Conservation (phyloP, 1,284 basidiomycete species). For the Megacollybia platyphylla region DNA sequence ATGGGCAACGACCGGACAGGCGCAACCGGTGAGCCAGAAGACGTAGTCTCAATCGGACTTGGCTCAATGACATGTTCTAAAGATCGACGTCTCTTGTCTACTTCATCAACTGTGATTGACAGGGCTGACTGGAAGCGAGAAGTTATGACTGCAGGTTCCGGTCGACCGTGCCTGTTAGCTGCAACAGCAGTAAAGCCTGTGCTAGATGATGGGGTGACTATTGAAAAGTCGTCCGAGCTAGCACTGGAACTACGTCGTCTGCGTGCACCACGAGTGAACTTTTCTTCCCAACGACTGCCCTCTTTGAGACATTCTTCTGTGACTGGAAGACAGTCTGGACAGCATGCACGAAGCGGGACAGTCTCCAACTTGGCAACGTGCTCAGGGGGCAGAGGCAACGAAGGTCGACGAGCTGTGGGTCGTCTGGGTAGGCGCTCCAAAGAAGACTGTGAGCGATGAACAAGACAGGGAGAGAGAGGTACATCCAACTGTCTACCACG, state of each 20-base stretch:
- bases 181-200: conserved; percentile 11
- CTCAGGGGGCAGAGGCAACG: conserved; percentile 2
- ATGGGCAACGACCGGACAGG: conserved; percentile 19
- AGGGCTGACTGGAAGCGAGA: conserved; percentile 11
- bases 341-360: conserved; percentile 48
- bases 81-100: conserved; percentile 36
- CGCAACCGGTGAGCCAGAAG: conserved; percentile 2
- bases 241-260: conserved; percentile 40
- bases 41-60: neutral
- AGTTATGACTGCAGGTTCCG: conserved; percentile 9
- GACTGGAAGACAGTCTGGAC: conserved; percentile 33
- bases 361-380: conserved; percentile 13
- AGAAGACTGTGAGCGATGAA: conserved; percentile 21
- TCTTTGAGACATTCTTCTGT: conserved; percentile 33
- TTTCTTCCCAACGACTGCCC: conserved; percentile 42
- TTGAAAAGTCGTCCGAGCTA: conserved; percentile 7
- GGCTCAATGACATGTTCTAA: conserved; percentile 15
- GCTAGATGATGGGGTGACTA: conserved; percentile 3
- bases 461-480: conserved; percentile 31
- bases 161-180: conserved; percentile 7
- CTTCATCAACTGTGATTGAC: conserved; percentile 44
- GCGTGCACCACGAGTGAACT: conserved; percentile 46
- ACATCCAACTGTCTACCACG: conserved; percentile 18
- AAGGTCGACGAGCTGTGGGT: conserved; percentile 3
- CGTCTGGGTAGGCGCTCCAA: conserved; percentile 1